phyloP scores from a whole-genome alignment of 768 basidiomycete genomes.

The Tremella fuciformis region DNA sequence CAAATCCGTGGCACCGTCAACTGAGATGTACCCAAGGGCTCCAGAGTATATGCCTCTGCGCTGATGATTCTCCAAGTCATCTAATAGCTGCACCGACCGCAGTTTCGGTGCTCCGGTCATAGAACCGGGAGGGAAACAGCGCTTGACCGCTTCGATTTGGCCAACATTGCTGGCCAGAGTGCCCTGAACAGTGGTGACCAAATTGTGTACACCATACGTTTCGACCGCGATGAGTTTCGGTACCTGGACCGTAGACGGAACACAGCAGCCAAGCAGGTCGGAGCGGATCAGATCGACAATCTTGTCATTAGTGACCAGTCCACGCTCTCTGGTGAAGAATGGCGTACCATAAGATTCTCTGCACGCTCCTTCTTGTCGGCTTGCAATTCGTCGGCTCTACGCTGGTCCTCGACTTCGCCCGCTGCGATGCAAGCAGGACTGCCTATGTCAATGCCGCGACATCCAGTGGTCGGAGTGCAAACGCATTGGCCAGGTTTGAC shows the following conservation, averaged over 20 bases:
- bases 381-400: conserved; percentile 42
- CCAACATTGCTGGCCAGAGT: conserved; percentile 55
- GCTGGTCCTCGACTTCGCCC: conserved; percentile 30
- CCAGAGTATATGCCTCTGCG: conserved; percentile 80
- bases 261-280: conserved; percentile 76
- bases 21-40: conserved; percentile 86
- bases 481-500: conserved; percentile 44
- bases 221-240: conserved; percentile 83
- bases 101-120: conserved; percentile 99
- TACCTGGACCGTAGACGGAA: conserved; percentile 73
- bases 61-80: conserved; percentile 67
- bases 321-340: background rate
- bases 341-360: conserved; percentile 79
- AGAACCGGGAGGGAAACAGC: conserved; percentile 80
- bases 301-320: conserved; percentile 21
- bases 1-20: conserved; percentile 86
- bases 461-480: conserved; percentile 59
- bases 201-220: conserved; percentile 91
- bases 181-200: conserved; percentile 90
- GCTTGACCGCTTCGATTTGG: conserved; percentile 72
- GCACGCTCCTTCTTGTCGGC: conserved; percentile 76
- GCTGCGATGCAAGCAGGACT: conserved; percentile 55
- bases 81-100: conserved; percentile 84
- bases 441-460: conserved; percentile 60
- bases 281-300: conserved; percentile 95